Evolutionary conservation across 352 stramenopile genomes (phyloP), one percentile per base, ranked within the genome.

Genomic region (Pythium myriotylum): DNA sequence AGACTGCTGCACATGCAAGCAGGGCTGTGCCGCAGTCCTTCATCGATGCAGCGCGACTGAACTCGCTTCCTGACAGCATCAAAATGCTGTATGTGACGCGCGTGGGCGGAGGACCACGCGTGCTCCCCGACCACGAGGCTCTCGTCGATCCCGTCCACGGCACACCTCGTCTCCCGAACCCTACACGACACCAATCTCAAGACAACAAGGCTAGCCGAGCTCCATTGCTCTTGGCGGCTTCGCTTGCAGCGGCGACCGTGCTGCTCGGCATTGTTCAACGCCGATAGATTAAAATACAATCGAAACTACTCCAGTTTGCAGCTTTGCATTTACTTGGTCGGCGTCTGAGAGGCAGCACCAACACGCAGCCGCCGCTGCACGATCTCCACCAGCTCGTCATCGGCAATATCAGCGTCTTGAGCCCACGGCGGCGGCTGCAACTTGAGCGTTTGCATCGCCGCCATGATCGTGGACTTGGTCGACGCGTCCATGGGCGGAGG

Each of bases 21-120:
- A 10, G 35, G 27, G 7, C 16, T 13, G 37, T 49, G 6, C 22
- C 49, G 5, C 17, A 29, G 2, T 19, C 50, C 14, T 29, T 65
- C 29, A 29, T 50, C 29, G 62, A 60, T 16, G 55, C 62, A 14
- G 35, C 22, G 8, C 41, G 46, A 29, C 40, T 69, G 0, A 2
- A 14, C 6, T 48, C 62, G 59, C 17, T 14, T 16, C 65, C 49
- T 1, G 56, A 72, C 40, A 59, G 69, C 43, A 68, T 92, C 32
- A 86, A 90, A 61, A 85, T 85, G 79, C 72, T 89, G 29, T 90
- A 89, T 53, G 74, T 92, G 16, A 83, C 79, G 61, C 69, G 71
- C 13, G 83, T 92, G 3, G 83, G 80, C 24, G 71, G 73, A 17
- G 80, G 83, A 7, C 73, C 79, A 3, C 56, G 55, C 27, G 74